Percentiles rank a stretch among this genome's conserved stretches.
Evolutionary conservation across 2,329 filamentous ascomycete species (phyloP).

Genomic region (Fusarium virguliforme): DNA sequence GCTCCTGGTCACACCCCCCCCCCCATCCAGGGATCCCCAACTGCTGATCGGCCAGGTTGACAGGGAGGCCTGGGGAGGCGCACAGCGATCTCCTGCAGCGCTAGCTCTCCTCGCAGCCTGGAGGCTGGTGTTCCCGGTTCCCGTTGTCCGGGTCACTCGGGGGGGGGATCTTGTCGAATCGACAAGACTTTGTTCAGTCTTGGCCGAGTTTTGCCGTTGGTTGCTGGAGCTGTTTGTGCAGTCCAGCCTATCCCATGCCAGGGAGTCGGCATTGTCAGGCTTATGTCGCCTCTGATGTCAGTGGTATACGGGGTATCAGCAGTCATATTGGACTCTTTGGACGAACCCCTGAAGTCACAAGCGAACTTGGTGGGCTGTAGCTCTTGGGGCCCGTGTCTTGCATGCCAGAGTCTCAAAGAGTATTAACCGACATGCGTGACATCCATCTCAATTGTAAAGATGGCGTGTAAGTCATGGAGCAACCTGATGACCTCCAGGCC

Average conservation of each 20-base stretch:
- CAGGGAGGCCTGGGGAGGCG: conserved; percentile 40
- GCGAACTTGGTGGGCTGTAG: neutral
- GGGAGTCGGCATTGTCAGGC: neutral
- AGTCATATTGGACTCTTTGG: neutral
- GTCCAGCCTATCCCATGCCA: neutral
- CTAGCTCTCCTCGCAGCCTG: conserved; percentile 35
- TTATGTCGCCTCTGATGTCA: neutral
- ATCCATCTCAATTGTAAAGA: neutral
- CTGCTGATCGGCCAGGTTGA: conserved; percentile 36
- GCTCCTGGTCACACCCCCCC: conserved; percentile 22
- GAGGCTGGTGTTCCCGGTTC: conserved; percentile 25
- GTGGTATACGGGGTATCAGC: neutral
- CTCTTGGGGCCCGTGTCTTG: conserved; percentile 1
- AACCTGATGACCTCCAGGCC: neutral
- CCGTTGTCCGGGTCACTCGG: conserved; percentile 25
- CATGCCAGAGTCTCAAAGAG: conserved; percentile 8
- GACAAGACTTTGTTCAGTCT: neutral
- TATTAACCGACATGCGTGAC: conserved; percentile 2
- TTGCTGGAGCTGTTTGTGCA: neutral
- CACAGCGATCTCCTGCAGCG: conserved; percentile 47
- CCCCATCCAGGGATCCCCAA: conserved; percentile 40
- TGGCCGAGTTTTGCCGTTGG: conserved; percentile 8
- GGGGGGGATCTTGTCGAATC: conserved; percentile 7
- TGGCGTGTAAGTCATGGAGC: conserved; percentile 8
- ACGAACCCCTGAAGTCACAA: neutral